Base-by-base conservation (phyloP, 768 basidiomycete genomes). In the Russula griseocarnosa region DNA sequence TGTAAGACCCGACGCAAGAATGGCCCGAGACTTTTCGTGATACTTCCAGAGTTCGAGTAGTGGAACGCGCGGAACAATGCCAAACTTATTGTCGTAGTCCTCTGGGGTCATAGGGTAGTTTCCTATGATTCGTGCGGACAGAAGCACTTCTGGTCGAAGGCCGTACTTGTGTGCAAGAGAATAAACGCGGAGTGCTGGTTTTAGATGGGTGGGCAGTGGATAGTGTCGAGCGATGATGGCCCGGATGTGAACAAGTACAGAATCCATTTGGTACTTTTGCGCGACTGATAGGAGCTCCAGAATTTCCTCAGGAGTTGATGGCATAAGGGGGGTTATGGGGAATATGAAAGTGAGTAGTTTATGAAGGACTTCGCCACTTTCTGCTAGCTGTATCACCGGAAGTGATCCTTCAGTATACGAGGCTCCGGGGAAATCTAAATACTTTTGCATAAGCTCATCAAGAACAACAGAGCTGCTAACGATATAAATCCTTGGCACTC, bases 391-490 rank as follows among this genome's bases (percentile, higher is more conserved):
- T 22, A 65, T 13, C 2, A 49, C 28, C 10, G 56, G 30, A n/a
- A 52, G 50, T 1, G 50, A 52, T 51, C 0, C 22, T 16, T 46
- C 51, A 16, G 14, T 5, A 20, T 30, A 5, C 34, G 3, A 1
- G 2, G 22, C 18, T 28, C 46, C 11, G 46, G 22, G 18, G 30
- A 38, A 8, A 11, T 30, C 11, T 20, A 22, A 36, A 22, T 13
- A 16, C 3, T 16, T 28, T 26, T 32, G 38, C 42, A 62, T 42
- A 2, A 49, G 47, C 7, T 40, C 11, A 3, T 10, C 4, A 66
- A 82, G 76, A 14, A 82, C 71, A 1, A 76, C 67, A 14, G 79
- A 82, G 6, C 78, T 77, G 61, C 71, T 76, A 38, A 73, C 73
- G 38, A 84, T 68, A 42, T 79, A 22, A 11, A n/a, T 47, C n/a